Conservation (phyloP, 2,329 filamentous ascomycete genomes). For the Stachybotrys echinatus region DNA sequence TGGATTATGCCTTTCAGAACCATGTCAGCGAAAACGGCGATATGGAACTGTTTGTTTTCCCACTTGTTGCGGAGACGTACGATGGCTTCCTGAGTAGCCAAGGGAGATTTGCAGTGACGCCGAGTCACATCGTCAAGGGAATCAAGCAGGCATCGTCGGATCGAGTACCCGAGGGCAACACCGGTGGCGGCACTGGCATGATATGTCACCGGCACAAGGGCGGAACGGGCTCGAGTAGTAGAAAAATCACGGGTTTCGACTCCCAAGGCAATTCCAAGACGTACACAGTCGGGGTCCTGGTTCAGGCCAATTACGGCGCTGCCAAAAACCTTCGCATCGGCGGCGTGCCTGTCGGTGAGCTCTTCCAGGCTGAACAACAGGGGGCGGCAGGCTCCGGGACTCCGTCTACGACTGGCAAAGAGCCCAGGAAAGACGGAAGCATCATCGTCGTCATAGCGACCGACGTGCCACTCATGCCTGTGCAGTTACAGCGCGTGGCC, state of each 20-base stretch:
- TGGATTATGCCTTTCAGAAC: slow-evolving; percentile 47
- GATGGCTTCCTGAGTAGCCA: slow-evolving; percentile 58
- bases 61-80: slow-evolving; percentile 58
- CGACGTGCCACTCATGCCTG: slow-evolving; percentile 23
- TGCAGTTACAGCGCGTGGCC: slow-evolving; percentile 41
- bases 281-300: slow-evolving; percentile 57
- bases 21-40: slow-evolving; percentile 34
- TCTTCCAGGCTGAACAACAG: slow-evolving; percentile 36
- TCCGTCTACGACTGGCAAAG: slow-evolving; percentile 9
- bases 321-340: slow-evolving; percentile 51
- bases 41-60: slow-evolving; percentile 49
- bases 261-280: slow-evolving; percentile 22
- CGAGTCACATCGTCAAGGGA: slow-evolving; percentile 47
- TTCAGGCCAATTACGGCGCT: slow-evolving; percentile 62
- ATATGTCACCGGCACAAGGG: slow-evolving; percentile 62
- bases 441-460: slow-evolving; percentile 27
- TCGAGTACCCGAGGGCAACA: slow-evolving; percentile 54
- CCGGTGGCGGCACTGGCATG: slow-evolving; percentile 65
- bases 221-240: slow-evolving; percentile 58
- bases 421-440: slow-evolving; percentile 27
- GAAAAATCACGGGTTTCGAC: slow-evolving; percentile 45
- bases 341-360: slow-evolving; percentile 56
- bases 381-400: slow-evolving; percentile 10
- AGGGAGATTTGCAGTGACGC: slow-evolving; percentile 46
- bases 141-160: slow-evolving; percentile 45